Evolutionary conservation across 192 early-diverging fungal species (phyloP), one percentile per base, ranked within the genome.

Genomic region (Coemansia biformis): DNA sequence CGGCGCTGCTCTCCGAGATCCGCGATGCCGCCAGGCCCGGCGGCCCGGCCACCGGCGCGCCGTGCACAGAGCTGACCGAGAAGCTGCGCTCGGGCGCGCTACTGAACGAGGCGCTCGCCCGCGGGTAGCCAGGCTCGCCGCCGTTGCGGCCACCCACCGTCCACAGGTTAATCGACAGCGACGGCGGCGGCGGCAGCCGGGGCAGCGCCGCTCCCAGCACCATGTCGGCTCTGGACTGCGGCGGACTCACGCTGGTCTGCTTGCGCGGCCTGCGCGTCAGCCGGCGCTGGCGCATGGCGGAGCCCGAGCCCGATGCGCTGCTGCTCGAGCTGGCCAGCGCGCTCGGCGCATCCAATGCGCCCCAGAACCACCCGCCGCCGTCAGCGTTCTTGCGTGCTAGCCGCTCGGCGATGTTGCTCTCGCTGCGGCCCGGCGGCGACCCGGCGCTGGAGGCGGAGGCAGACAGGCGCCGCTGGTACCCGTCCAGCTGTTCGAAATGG

Each of bases 401-500:
- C 10, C 69, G 52, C 21, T 57, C 57, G 5, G 48, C 31, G 0
- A 48, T 34, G 41, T 38, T 57, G n/a, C 36, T 41, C 14, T 71
- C 61, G 51, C 57, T 48, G 12, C 51, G 45, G 45, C 48, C 50
- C 18, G 50, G 46, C 5, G 43, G 49, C 36, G 47, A 38, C 4
- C 21, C 15, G 0, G 24, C 10, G 11, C 18, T 38, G 1, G 57
- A 44, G 1, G 26, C 42, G 0, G 62, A 51, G 16, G 41, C 47
- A 0, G 68, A 66, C 17, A 74, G 48, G 0, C 49, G 59, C 48
- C 66, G 56, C 43, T 66, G 70, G 59, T 74, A 74, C 9, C 63
- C 55, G 15, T 74, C 70, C 10, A 74, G 48, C 47, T 74, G 63
- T 17, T 63, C 63, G 35, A 74, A 74, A 37, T 74, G 58, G 38